Conservation (phyloP, 139 green algal species). For the Deuterostichococcus epilithicus region DNA sequence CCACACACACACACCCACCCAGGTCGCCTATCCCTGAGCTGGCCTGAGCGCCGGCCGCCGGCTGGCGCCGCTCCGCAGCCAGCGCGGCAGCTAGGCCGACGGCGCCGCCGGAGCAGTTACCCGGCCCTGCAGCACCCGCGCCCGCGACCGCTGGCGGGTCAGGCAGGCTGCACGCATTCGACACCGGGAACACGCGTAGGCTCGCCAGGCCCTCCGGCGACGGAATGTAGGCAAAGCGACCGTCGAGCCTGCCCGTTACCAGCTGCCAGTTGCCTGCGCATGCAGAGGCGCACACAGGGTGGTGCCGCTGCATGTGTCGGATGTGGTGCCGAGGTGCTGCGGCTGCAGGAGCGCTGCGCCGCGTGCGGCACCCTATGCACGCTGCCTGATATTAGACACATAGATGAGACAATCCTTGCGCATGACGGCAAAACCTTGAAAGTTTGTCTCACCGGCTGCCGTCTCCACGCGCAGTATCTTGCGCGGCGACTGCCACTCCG, state of each 20-base stretch:
- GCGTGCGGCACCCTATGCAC: no score
- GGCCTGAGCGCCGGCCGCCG: no score
- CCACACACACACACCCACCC: no score
- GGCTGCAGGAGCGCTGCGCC: no score
- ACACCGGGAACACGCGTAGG: not conserved
- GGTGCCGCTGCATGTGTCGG: not conserved
- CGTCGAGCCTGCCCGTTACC: constrained; percentile 2
- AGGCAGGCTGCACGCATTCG: not conserved
- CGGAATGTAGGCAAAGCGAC: constrained; percentile 2
- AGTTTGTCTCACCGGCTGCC: not conserved
- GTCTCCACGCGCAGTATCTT: not conserved
- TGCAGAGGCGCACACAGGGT: not conserved
- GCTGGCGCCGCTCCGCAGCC: no score
- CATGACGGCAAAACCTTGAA: no score
- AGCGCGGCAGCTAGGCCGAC: not conserved
- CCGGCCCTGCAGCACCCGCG: not conserved
- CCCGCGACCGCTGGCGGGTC: not conserved
- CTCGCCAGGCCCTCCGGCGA: not conserved
- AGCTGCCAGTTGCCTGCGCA: not conserved
- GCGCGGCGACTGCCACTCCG: not conserved
- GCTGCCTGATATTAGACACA: no score
- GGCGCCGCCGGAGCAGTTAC: not conserved
- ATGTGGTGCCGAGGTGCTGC: no score
- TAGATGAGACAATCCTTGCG: no score
- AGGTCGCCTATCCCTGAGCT: no score